A percentile compares a stretch with the other conserved stretches of the same genome.
Evolutionary conservation across 148 eudicot genomes (phyloP).

Genomic region (Pharnaceum exiguum): DNA sequence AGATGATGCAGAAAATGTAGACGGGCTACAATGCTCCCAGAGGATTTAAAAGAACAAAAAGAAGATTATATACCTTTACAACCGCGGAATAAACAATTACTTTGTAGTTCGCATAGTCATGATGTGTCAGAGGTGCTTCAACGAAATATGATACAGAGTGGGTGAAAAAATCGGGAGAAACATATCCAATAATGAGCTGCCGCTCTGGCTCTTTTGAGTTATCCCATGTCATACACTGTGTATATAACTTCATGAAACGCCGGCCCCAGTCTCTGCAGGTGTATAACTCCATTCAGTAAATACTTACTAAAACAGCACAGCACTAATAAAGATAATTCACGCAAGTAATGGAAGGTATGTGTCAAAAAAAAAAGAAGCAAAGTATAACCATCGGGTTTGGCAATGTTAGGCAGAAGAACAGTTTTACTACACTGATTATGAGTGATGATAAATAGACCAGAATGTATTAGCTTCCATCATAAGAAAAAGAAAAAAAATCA

Average conservation of each 20-base stretch:
- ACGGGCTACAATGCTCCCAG: background rate
- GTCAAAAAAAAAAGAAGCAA: no score
- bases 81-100: slow-evolving; percentile 95
- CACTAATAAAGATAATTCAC: no score
- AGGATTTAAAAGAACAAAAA: no score
- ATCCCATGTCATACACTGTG: slow-evolving; percentile 88
- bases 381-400: no score
- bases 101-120: slow-evolving; percentile 69
- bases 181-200: slow-evolving; percentile 83
- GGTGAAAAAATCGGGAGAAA: slow-evolving; percentile 98
- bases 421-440: no score
- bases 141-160: slow-evolving; percentile 97
- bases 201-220: slow-evolving; percentile 84
- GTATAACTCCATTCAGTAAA: slow-evolving; percentile 16
- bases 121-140: slow-evolving; percentile 87
- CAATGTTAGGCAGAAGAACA: no score
- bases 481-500: no score
- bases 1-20: background rate
- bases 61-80: slow-evolving; percentile 61
- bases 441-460: no score
- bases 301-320: background rate
- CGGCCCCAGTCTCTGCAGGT: slow-evolving; percentile 88
- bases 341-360: no score
- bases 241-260: slow-evolving; percentile 83
- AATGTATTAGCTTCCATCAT: no score